Evolutionary conservation across 2,329 filamentous ascomycete genomes (phyloP).

Genomic region (Dothideomycetidae sp.): DNA sequence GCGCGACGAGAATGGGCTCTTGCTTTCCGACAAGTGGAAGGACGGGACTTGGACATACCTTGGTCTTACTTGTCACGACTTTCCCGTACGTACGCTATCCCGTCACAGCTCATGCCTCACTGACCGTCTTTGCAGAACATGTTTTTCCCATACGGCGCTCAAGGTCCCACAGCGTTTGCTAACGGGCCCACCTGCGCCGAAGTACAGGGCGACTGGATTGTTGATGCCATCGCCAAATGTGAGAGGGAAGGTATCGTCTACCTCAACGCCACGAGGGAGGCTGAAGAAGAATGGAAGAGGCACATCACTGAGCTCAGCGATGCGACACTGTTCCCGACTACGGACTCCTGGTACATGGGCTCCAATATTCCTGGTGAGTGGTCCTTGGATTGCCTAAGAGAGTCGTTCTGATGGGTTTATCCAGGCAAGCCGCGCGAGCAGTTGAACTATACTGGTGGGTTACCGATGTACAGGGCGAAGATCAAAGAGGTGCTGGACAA

Average conservation of each 20-base stretch:
- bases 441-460: conserved; percentile 30
- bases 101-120: no score
- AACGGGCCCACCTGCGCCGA: conserved; percentile 34
- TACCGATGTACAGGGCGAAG: conserved; percentile 27
- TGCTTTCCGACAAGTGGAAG: conserved; percentile 30
- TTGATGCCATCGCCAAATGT: conserved; percentile 28
- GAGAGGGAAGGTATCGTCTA: conserved; percentile 25
- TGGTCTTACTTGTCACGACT: conserved; percentile 28
- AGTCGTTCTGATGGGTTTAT: no score
- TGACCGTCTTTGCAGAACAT: conserved; percentile 10
- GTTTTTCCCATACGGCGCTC: conserved; percentile 30
- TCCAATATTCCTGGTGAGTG: conserved; percentile 25
- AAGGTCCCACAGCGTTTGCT: conserved; percentile 33
- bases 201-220: conserved; percentile 32
- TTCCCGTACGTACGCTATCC: conserved; percentile 19
- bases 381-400: no score
- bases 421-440: conserved; percentile 32
- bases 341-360: conserved; percentile 31
- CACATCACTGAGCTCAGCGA: conserved; percentile 27
- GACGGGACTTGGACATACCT: conserved; percentile 30
- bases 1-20: conserved; percentile 23
- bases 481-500: conserved; percentile 25
- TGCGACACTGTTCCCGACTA: conserved; percentile 28
- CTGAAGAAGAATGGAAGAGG: conserved; percentile 29
- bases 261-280: conserved; percentile 28